Base-by-base conservation (phyloP, 139 green algal species). In the Pleodorina starrii region DNA sequence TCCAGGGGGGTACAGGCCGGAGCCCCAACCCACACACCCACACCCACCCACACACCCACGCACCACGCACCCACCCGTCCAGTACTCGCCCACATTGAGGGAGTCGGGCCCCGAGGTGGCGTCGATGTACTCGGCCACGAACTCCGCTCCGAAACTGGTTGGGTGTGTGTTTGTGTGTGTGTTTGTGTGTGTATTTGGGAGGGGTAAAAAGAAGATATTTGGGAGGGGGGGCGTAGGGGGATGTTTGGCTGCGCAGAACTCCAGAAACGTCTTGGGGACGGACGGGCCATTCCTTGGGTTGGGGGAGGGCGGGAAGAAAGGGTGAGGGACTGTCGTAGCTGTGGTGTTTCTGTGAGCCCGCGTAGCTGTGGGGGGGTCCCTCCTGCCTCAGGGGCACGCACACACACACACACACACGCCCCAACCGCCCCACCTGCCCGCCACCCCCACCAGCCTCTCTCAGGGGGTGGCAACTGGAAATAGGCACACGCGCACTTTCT, bases 51-150 rank as follows among this genome's bases (percentile, higher is more conserved):
- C n/a, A n/a, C n/a, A n/a, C n/a, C n/a, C n/a, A n/a, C n/a, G n/a
- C n/a, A n/a, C n/a, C n/a, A n/a, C n/a, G n/a, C n/a, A n/a, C n/a
- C n/a, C n/a, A 51, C 38, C 50, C 25, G n/a, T 48, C 90, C 90
- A 93, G 36, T 72, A 86, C 90, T 93, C 90, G 17, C 90, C 90
- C 43, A 93, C 90, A 57, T 84, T 81, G 48, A 93, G 66, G 32
- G 16, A 10, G 14, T 90, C 87, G 6, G 25, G 29, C 21, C 90
- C 90, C 32, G 86, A 54, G 40, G 63, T 91, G 1, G 66, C 54
- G 59, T 48, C 57, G 17, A 93, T 73, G 87, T 93, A 93, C 90
- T 93, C 90, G 50, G 76, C 54, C 1, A 90, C 54, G 68, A 86
- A 93, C 4, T 35, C 10, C 0, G 90, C 9, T 17, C 17, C 63